These are phyloP conservation scores for Talaromyces piceae DNA, from an alignment of 2,329 filamentous ascomycete species.

Conservation along the genomic window DNA sequence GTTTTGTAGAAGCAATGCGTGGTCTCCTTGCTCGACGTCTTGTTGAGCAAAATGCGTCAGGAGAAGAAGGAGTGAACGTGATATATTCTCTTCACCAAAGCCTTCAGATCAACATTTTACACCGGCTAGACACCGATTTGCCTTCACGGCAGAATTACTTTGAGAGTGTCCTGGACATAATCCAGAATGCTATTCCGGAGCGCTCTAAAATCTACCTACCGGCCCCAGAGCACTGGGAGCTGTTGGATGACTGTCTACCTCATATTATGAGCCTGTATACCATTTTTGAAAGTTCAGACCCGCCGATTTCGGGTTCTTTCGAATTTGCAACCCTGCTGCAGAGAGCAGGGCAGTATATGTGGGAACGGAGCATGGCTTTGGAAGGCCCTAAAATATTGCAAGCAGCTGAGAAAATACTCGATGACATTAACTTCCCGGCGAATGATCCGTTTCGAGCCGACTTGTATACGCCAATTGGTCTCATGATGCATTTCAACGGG, in stretches of 20 bases:
- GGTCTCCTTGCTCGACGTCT: neutral
- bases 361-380: neutral
- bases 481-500: neutral
- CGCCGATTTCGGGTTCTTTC: neutral
- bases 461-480: neutral
- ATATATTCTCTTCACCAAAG: neutral
- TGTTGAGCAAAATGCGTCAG: neutral
- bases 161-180: neutral
- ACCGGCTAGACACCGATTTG: neutral
- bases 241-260: neutral
- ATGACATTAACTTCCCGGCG: neutral
- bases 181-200: neutral
- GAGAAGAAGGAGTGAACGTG: neutral
- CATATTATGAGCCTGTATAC: neutral
- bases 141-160: neutral
- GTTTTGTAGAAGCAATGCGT: neutral
- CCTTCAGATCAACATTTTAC: neutral
- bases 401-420: neutral
- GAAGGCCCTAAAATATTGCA: neutral
- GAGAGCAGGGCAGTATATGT: neutral
- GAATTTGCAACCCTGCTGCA: neutral
- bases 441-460: neutral
- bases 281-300: neutral
- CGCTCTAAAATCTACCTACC: neutral
- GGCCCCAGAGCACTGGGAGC: neutral